Conservation (phyloP, 1,284 basidiomycete genomes). For the Psilocybe mexicana region DNA sequence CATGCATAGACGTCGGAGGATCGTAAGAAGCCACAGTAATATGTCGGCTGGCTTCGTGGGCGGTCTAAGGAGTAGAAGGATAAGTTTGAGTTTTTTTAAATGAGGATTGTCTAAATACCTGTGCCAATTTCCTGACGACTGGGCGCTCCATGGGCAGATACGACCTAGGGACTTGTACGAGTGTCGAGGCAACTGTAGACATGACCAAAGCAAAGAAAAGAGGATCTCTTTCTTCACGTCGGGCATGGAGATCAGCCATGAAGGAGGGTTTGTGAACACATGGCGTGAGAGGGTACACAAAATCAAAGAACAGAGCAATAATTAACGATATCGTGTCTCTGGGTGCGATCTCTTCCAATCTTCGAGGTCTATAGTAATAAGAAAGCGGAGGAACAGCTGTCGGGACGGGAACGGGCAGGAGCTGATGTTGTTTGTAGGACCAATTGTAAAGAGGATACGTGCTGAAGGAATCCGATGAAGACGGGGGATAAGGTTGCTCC, state of each 20-base stretch:
- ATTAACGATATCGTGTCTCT: constrained; percentile 77
- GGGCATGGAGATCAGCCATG: constrained; percentile 77
- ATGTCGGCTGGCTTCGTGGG: constrained; percentile 78
- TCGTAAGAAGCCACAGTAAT: constrained; percentile 79
- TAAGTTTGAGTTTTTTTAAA: constrained; percentile 4
- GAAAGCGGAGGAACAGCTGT: constrained; percentile 66
- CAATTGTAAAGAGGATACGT: constrained; percentile 69
- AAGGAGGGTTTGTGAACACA: constrained; percentile 84
- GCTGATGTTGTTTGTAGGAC: constrained; percentile 68
- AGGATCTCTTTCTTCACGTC: constrained; percentile 80
- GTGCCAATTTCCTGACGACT: constrained; percentile 74
- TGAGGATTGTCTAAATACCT: constrained; percentile 32
- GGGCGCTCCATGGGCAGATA: constrained; percentile 81
- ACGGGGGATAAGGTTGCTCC: constrained; percentile 42
- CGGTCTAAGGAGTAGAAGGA: constrained; percentile 45
- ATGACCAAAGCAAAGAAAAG: constrained; percentile 86
- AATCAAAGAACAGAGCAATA: constrained; percentile 85
- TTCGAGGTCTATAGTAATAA: constrained; percentile 65
- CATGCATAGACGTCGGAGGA: constrained; percentile 78
- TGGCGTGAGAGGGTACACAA: constrained; percentile 83
- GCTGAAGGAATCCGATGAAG: constrained; percentile 54
- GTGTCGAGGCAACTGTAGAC: constrained; percentile 79
- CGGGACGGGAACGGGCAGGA: constrained; percentile 48
- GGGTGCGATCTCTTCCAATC: constrained; percentile 74
- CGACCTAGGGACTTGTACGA: constrained; percentile 80